A percentile compares a stretch with the other conserved stretches of the same genome.
Conservation (phyloP, 2,329 filamentous ascomycete genomes). For the Penicillium crustosum region DNA sequence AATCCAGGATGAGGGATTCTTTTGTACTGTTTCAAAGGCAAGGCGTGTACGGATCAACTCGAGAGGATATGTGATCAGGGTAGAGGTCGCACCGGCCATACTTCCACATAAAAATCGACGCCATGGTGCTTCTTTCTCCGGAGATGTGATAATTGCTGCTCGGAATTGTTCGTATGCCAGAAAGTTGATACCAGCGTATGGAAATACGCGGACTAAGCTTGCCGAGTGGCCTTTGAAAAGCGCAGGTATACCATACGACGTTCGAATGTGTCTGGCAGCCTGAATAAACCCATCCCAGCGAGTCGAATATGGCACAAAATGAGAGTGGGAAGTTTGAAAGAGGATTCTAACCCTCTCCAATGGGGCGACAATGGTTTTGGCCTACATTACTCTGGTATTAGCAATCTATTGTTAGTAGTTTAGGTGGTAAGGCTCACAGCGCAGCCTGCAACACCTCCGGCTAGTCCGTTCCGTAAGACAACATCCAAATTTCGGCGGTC, state of each 20-base stretch:
- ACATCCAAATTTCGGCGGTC: constrained; percentile 75
- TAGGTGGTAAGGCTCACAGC: constrained; percentile 59
- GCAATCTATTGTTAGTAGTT: neutral
- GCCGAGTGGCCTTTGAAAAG: constrained; percentile 93
- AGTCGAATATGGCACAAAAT: constrained; percentile 70
- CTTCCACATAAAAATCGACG: constrained; percentile 58
- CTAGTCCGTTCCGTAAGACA: constrained; percentile 74
- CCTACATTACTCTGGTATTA: neutral
- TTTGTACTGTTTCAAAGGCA: constrained; percentile 81
- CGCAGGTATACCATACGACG: neutral
- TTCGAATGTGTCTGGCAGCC: constrained; percentile 63
- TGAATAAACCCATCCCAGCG: constrained; percentile 75
- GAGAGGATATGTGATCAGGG: constrained; percentile 93
- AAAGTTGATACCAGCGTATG: constrained; percentile 97
- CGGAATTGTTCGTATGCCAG: constrained; percentile 96
- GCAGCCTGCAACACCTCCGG: constrained; percentile 85
- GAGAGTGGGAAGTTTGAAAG: constrained; percentile 4
- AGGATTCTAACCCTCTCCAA: constrained; percentile 7
- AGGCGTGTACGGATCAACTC: constrained; percentile 90
- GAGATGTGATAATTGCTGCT: constrained; percentile 68
- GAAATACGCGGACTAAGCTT: constrained; percentile 90
- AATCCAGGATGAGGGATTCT: constrained; percentile 60
- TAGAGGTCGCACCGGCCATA: constrained; percentile 72
- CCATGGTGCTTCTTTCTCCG: constrained; percentile 73
- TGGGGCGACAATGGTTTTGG: constrained; percentile 7